phyloP scores from a whole-genome alignment of 768 basidiomycete species.

The Sporobolomyces phaffii region DNA sequence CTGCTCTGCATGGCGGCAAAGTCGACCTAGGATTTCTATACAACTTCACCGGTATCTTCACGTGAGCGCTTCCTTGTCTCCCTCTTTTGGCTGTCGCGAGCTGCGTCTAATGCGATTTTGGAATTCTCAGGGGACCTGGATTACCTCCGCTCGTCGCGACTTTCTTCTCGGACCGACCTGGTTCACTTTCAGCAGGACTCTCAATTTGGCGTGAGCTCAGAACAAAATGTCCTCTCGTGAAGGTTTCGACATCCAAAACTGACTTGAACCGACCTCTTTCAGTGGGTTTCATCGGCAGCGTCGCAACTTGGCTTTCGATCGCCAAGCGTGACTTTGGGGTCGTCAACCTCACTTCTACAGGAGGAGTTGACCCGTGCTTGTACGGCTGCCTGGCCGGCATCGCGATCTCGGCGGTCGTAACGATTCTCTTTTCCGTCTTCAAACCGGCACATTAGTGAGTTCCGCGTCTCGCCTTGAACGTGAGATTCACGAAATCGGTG shows the following conservation, averaged over 20 bases:
- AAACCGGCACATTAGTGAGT: constrained; percentile 8
- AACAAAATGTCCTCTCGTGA: neutral
- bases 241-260: neutral
- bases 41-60: constrained; percentile 4
- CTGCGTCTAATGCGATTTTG: neutral
- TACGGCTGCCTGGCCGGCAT: constrained; percentile 16
- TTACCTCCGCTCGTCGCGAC: constrained; percentile 15
- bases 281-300: constrained; percentile 4
- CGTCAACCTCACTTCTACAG: neutral
- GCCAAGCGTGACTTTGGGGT: neutral
- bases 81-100: neutral
- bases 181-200: constrained; percentile 2
- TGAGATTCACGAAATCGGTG: too few species aligned
- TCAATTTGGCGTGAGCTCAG: constrained; percentile 10
- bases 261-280: neutral
- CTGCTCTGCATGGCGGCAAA: constrained; percentile 42
- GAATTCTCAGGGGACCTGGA: constrained; percentile 4
- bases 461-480: too few species aligned
- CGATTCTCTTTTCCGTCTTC: neutral
- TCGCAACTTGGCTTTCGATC: constrained; percentile 21
- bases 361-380: constrained; percentile 11
- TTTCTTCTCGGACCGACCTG: constrained; percentile 25
- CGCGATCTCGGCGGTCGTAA: neutral
- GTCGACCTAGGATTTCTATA: constrained; percentile 45
- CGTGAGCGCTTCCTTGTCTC: neutral